Base-by-base conservation (phyloP, 371 early-diverging fungal species). In the Syncephalis plumigaleata region DNA sequence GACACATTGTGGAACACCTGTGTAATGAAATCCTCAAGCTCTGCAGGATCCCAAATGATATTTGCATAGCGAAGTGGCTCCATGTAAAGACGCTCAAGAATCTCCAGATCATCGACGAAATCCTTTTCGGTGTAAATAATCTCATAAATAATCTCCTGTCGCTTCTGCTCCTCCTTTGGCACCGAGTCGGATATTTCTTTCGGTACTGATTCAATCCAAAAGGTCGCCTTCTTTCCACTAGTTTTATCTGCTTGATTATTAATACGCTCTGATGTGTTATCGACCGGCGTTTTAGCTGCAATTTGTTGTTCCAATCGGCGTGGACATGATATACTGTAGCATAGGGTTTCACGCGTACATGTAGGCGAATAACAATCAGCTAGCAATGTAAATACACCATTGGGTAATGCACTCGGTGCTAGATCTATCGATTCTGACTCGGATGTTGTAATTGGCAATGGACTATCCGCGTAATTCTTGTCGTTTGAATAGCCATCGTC, bases 121-220 rank as follows among this genome's bases (percentile, higher is more conserved):
- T 90, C 87, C 53, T 78, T 77, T 58, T 92, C 92, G 1, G 84
- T 87, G 38, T 84, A 74, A 25, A 94, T 81, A 45, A 91, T 51
- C 62, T 94, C 94, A 63, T 78, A 88, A 46, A 94, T 85, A 26
- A 79, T 80, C 56, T 94, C 91, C 55, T 94, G 94, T 0, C 93
- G 72, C 52, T 81, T 84, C 51, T 75, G 71, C 59, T 93, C 94
- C 20, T 64, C 54, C 18, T 73, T 58, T 3, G 82, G 70, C 0
- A 84, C 73, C 2, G 76, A 73, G 21, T 79, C 74, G 1, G 79
- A 56, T 15, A 90, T 65, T 15, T 79, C 80, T 42, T 71, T 67
- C 1, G 89, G 74, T 17, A 75, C 79, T 2, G 66, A 65, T 17
- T 63, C 67, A 36, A 70, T 66, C 79, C 79, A 79, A 21, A 79